Base-by-base conservation (phyloP, 2,329 filamentous ascomycete genomes). In the Pyrenophora teres region DNA sequence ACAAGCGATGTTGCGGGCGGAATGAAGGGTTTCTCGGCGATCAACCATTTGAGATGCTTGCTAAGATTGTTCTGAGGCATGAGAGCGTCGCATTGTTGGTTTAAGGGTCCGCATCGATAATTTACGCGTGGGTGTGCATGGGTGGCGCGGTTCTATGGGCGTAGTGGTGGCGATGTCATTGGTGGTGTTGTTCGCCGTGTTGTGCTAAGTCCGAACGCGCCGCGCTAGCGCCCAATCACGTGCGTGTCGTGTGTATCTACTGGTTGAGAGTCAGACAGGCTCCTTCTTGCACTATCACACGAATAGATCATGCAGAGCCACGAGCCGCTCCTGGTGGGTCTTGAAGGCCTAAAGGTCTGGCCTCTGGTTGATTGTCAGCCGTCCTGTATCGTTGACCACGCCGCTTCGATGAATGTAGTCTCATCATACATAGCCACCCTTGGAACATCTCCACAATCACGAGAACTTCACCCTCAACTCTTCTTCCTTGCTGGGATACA, bases 51-150 rank as follows among this genome's bases (percentile, higher is more conserved):
- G 55, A 81, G 69, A 59, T 81, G 78, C 64, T 74, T 73, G 53
- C 64, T 69, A 55, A 81, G 68, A 58, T 81, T 81, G 66, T 81
- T 74, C 60, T 66, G 61, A 73, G 78, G 79, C 78, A 80, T 80
- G 46, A 67, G 66, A 60, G 60, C 54, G 61, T 62, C 55, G 62
- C 70, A 70, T 69, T 43, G 44, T 69, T 42, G 23, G 45, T 12
- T n/a, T 40, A 5, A 19, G 40, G 39, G 50, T 56, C 56, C 37
- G 50, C 67, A 67, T 64, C 45, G 53, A 56, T 57, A 46, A 43
- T 61, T 47, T 53, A 60, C 60, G 59, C 62, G 67, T 67, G 48
- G 16, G 39, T 55, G 53, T 44, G 52, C 57, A 60, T 50, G 38
- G n/a, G 46, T 43, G 4, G 39, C 40, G 21, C 37, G 38, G 39